These are phyloP conservation scores for Silene vulgaris DNA, from an alignment of 179 eudicot genomes.

Conservation along the genomic window DNA sequence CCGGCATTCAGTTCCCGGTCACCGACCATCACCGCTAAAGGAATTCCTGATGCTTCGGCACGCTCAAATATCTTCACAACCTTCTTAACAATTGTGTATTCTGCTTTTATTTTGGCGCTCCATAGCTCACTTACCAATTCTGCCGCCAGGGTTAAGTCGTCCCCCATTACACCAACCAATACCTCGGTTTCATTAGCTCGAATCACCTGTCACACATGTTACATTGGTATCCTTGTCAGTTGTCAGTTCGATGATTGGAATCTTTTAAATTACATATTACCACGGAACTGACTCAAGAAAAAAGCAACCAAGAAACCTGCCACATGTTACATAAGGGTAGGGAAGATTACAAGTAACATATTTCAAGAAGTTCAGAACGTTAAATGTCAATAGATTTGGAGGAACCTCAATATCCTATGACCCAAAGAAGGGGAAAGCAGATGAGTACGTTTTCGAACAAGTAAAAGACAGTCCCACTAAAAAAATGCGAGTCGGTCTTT, in stretches of 20 bases:
- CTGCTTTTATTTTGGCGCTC: constrained; percentile 67
- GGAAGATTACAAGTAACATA: too few relatives aligned
- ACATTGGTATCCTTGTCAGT: constrained; percentile 11
- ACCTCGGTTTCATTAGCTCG: constrained; percentile 87
- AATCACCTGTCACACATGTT: constrained; percentile 41
- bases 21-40: constrained; percentile 75
- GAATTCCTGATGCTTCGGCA: constrained; percentile 66
- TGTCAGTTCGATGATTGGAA: not conserved
- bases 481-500: too few relatives aligned
- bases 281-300: too few relatives aligned
- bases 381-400: too few relatives aligned
- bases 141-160: constrained; percentile 59
- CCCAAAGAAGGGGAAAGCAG: not conserved
- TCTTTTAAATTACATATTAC: too few relatives aligned
- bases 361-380: too few relatives aligned
- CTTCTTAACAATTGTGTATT: constrained; percentile 50
- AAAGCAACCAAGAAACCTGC: too few relatives aligned
- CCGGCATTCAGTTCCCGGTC: constrained; percentile 58
- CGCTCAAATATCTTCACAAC: constrained; percentile 63
- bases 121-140: constrained; percentile 58
- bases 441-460: too few relatives aligned
- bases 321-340: too few relatives aligned
- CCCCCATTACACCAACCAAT: constrained; percentile 65
- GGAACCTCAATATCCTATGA: too few relatives aligned
- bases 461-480: too few relatives aligned